Evolutionary conservation across 345 rosid species (phyloP), one percentile per base, ranked within the genome.

Genomic region (Combretum micranthum): DNA sequence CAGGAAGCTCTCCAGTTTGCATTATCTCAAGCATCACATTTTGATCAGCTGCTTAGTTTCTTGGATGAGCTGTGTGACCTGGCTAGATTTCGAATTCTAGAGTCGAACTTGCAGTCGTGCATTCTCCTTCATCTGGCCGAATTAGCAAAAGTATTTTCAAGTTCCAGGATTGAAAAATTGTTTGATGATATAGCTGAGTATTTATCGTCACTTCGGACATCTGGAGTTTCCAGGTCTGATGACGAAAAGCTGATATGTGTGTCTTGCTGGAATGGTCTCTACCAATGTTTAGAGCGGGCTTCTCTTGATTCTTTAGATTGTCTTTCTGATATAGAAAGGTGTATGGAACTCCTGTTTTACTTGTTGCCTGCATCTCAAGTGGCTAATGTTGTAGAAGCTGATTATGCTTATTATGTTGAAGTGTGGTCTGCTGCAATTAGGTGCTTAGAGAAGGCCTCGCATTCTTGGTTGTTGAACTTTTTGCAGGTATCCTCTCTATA

Each of bases 201-300:
- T 73, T 67, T 88, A 46, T 63, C 60, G 49, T 78, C 79, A 46
- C 55, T 79, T 62, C 63, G 73, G 48, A 74, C 84, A 52, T 63
- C 69, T 52, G 75, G 78, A 71, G 64, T 19, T 52, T 76, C 69
- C 58, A 66, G 53, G 69, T 66, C 60, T 43, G 74, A 78, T 60
- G 76, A 73, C 77, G 77, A 75, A 67, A 78, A 67, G 51, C 73
- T 68, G 48, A 53, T 91, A 62, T 75, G 83, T 50, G 67, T 83
- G 63, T 77, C 90, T 52, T 82, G 82, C 75, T 88, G 96, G 98
- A 83, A 80, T 56, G 96, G 98, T 65, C 80, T 88, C 52, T 61
- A 43, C 59, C 83, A 67, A 55, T 82, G 90, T 78, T 80, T 86
- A 16, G 88, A 81, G 58, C 90, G 80, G 70, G 73, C 78, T 64